Base-by-base conservation (phyloP, 2,329 filamentous ascomycete genomes). In the Dactylonectria estremocensis region DNA sequence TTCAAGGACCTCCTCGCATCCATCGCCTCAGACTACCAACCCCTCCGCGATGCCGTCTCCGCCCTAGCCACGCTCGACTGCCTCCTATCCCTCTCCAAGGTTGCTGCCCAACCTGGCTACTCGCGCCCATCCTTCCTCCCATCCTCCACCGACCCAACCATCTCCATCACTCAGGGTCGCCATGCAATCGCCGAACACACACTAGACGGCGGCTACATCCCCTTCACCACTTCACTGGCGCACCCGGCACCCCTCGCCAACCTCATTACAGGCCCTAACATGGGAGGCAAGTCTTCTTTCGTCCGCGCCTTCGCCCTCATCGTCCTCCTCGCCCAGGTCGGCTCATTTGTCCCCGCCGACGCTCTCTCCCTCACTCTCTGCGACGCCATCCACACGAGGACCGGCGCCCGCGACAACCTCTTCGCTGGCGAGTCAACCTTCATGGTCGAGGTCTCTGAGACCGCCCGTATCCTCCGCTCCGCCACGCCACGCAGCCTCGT, bases 231-330 rank as follows among this genome's bases (percentile, higher is more conserved):
- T 11, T 83, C 88, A 2, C 88, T 98, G 53, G 87, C 89, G n/a
- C 88, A 90, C 3, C 87, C 90, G 1, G 78, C 85, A 1, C 88
- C 90, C 0, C 88, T 93, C 6, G 94, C 94, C 2, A 89, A 98
- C 73, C 91, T 98, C 63, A 92, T 99, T 75, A 99, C 96, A 0
- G 96, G 96, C 0, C 96, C 96, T 33, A 99, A 99, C 83, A 99
- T 99, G 96, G 96, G 96, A 76, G 96, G 96, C 64, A 99, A 99
- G 79, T 97, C 94, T n/a, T 96, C 93, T 65, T 99, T 97, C 80
- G 95, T 99, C 22, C 94, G 96, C 60, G 93, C 95, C 72, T 91
- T 97, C 50, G 95, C 96, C 10, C 89, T 99, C 7, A 94, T 98
- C 69, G 89, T 93, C 54, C 95, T 99, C 76, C 95, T 99, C 84